Evolutionary conservation across 257 asterid species (phyloP).

Genomic region (Mitragyna speciosa): DNA sequence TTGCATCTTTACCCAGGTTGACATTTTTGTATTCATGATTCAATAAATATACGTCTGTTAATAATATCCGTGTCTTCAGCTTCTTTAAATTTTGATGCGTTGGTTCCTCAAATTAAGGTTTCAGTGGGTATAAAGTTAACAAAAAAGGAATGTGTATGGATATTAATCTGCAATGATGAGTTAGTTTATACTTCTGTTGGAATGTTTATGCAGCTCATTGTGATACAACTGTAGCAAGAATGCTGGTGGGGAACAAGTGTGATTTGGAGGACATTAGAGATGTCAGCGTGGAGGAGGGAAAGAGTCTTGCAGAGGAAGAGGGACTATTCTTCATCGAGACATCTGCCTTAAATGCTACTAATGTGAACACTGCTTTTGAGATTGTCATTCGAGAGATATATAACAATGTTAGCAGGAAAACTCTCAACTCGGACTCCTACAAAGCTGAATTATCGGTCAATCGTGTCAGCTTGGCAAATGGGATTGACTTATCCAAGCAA

Average conservation of each 20-base stretch:
- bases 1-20: neutral
- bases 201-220: conserved; percentile 53
- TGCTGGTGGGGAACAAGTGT: conserved; percentile 74
- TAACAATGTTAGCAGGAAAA: conserved; percentile 58
- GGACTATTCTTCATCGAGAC: conserved; percentile 69
- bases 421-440: conserved; percentile 60
- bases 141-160: neutral
- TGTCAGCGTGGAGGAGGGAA: conserved; percentile 64
- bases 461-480: conserved; percentile 47
- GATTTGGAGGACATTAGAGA: conserved; percentile 66
- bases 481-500: conserved; percentile 58
- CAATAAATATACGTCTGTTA: neutral
- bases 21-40: neutral
- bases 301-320: conserved; percentile 61
- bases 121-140: neutral
- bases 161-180: neutral
- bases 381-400: conserved; percentile 64
- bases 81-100: neutral
- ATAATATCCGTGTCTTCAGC: neutral
- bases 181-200: neutral
- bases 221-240: conserved; percentile 60
- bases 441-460: conserved; percentile 62
- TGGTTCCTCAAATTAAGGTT: neutral
- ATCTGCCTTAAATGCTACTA: conserved; percentile 68
- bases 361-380: conserved; percentile 61